These are phyloP conservation scores for Suillus subaureus DNA, from an alignment of 768 basidiomycete genomes.

Conservation along the genomic window DNA sequence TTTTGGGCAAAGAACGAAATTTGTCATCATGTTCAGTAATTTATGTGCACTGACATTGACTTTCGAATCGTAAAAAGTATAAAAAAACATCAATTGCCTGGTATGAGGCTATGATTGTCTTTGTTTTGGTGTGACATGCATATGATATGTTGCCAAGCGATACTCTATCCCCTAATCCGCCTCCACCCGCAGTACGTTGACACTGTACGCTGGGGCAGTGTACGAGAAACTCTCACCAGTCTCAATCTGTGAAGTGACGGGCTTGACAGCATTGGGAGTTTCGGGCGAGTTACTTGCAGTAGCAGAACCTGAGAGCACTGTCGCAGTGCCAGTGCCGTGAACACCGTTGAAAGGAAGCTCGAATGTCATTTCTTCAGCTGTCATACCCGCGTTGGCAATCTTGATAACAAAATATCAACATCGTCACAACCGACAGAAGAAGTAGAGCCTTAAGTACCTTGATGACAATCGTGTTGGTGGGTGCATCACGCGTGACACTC, in stretches of 20 bases:
- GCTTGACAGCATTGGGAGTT: conserved; percentile 49
- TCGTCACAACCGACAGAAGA: not conserved
- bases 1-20: too few species aligned
- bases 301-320: conserved; percentile 51
- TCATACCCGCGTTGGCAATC: conserved; percentile 55
- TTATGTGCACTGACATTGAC: not conserved
- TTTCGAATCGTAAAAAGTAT: not conserved
- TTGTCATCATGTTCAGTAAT: too few species aligned
- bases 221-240: conserved; percentile 56
- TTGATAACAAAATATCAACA: conserved; percentile 23
- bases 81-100: not conserved
- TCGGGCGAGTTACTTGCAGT: conserved; percentile 59
- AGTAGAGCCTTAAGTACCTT: conserved; percentile 44
- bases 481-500: conserved; percentile 49
- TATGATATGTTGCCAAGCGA: not conserved
- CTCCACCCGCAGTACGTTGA: conserved; percentile 33
- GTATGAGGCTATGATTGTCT: not conserved
- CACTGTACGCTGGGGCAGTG: conserved; percentile 51
- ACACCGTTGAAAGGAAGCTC: conserved; percentile 55
- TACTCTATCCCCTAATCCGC: not conserved
- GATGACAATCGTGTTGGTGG: conserved; percentile 48
- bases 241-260: conserved; percentile 44
- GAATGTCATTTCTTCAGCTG: conserved; percentile 49
- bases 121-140: not conserved
- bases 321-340: conserved; percentile 43